Evolutionary conservation across 2,329 filamentous ascomycete species (phyloP).

Genomic region (Microdochium paspali): DNA sequence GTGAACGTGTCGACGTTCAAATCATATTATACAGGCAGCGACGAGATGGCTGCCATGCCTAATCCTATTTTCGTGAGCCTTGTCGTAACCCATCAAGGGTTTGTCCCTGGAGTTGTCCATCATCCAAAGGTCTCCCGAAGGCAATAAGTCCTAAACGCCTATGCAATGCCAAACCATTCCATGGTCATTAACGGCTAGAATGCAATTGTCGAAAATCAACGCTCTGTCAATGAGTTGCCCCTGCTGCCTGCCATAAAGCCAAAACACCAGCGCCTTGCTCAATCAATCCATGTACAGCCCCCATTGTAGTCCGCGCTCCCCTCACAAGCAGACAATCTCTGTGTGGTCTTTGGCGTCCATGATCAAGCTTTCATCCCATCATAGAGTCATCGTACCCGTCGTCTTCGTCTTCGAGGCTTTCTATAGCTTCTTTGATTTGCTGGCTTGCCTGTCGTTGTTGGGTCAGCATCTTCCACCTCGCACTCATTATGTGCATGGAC

Average conservation of each 20-base stretch:
- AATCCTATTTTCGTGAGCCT: slow-evolving; percentile 4
- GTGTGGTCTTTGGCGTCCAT: too few species aligned
- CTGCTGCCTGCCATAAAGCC: not conserved
- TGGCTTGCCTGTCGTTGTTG: slow-evolving; percentile 61
- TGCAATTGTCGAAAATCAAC: not conserved
- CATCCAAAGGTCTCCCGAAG: not conserved
- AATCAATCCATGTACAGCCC: not conserved
- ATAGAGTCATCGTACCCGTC: slow-evolving; percentile 55
- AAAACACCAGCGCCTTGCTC: not conserved
- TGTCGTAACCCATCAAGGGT: too few species aligned
- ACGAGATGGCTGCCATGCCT: slow-evolving; percentile 1
- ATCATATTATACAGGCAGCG: too few species aligned
- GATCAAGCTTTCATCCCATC: slow-evolving; percentile 36
- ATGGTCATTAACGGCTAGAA: not conserved
- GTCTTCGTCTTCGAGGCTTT: slow-evolving; percentile 75
- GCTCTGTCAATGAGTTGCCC: not conserved
- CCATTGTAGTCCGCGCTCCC: not conserved
- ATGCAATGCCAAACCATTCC: slow-evolving; percentile 2
- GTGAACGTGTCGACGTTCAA: too few species aligned
- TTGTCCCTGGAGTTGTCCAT: not conserved
- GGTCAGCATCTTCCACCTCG: slow-evolving; percentile 11
- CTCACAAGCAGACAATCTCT: not conserved
- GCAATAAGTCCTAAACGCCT: slow-evolving; percentile 2
- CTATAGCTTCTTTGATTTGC: slow-evolving; percentile 94
- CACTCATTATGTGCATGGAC: too few species aligned